These are phyloP conservation scores for Spiromastix sp. DNA, from an alignment of 2,329 filamentous ascomycete species.

Conservation along the genomic window DNA sequence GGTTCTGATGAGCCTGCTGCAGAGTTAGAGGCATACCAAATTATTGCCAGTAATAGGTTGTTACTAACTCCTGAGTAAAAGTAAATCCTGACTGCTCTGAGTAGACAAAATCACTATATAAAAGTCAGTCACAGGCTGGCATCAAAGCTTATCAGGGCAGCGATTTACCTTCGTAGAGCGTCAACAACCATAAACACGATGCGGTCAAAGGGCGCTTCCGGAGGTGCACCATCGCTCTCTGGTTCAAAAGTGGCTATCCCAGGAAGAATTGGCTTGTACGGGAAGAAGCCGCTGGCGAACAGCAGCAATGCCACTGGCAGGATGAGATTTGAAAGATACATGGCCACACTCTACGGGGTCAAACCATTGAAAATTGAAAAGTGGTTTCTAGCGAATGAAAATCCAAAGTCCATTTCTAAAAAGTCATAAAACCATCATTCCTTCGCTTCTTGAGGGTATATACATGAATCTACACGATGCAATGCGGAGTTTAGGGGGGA, in stretches of 20 bases:
- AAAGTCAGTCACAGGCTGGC: background rate
- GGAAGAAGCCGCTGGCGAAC: slow-evolving; percentile 91
- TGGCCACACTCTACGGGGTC: too few relatives aligned
- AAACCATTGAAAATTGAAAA: too few relatives aligned
- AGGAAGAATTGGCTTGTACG: slow-evolving; percentile 87
- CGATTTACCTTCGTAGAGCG: slow-evolving; percentile 67
- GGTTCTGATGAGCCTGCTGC: slow-evolving; percentile 63
- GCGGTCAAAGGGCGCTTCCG: slow-evolving; percentile 69
- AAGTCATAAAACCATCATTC: too few relatives aligned
- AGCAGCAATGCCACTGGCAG: slow-evolving; percentile 63
- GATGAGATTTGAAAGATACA: slow-evolving; percentile 40
- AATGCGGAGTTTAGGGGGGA: too few relatives aligned
- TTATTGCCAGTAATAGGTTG: slow-evolving; percentile 5
- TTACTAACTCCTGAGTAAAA: slow-evolving; percentile 69
- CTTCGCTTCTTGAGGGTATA: too few relatives aligned
- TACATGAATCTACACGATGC: too few relatives aligned
- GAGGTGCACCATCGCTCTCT: slow-evolving; percentile 45
- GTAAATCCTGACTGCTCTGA: slow-evolving; percentile 67
- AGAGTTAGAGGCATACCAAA: slow-evolving; percentile 7
- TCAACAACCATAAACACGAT: slow-evolving; percentile 97
- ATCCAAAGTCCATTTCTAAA: too few relatives aligned
- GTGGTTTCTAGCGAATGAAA: too few relatives aligned
- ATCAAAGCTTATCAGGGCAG: background rate
- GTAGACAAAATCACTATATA: slow-evolving; percentile 80
- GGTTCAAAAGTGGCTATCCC: slow-evolving; percentile 60